Evolutionary conservation across 2,329 filamentous ascomycete genomes (phyloP).

Genomic region (Calonectria crousiana): DNA sequence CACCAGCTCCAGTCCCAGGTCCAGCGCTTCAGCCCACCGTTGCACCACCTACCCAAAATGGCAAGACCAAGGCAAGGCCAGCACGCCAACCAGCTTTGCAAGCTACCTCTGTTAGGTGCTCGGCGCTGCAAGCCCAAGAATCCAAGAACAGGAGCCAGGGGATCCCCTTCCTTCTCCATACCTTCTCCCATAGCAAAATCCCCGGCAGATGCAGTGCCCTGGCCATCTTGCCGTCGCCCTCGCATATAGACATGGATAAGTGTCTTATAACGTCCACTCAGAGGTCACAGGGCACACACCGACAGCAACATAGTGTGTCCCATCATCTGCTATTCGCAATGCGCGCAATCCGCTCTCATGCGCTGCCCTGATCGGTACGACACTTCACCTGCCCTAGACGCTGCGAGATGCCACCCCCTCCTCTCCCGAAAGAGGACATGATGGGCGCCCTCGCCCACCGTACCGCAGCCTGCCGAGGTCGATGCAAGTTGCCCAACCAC

Average conservation of each 20-base stretch:
- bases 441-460: constrained; percentile 11
- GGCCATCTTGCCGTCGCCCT: constrained; percentile 7
- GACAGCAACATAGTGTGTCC: neutral
- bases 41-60: constrained; percentile 10
- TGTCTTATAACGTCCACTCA: neutral
- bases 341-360: constrained; percentile 14
- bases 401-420: constrained; percentile 19
- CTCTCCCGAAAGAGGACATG: constrained; percentile 23
- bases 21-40: neutral
- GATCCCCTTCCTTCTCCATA: neutral
- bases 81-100: neutral
- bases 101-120: neutral
- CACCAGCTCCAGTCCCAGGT: neutral
- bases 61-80: neutral
- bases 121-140: neutral
- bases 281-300: constrained; percentile 8
- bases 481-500: neutral
- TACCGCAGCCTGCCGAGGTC: constrained; percentile 20
- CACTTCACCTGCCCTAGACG: constrained; percentile 21
- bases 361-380: constrained; percentile 32
- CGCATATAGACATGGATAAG: neutral
- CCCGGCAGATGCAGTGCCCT: constrained; percentile 2
- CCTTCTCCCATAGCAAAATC: neutral
- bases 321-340: neutral
- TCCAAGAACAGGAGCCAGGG: neutral